Evolutionary conservation across 139 green algal species (phyloP).

Genomic region (Chlorella sp.): DNA sequence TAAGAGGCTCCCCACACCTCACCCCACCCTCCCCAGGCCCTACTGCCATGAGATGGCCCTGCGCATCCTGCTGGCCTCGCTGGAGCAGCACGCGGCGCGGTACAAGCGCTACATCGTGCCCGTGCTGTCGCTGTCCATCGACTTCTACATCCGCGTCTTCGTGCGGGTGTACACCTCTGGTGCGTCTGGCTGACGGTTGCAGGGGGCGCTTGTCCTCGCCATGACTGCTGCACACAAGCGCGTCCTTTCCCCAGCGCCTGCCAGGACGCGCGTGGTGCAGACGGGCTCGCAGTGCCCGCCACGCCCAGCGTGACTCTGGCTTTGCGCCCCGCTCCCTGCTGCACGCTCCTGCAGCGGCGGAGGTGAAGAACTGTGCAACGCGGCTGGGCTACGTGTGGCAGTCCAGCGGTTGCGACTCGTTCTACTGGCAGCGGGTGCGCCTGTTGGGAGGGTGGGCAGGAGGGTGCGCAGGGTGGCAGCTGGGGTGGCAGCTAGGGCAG

Average conservation of each 20-base stretch:
- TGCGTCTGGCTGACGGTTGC: neutral
- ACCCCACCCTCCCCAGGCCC: constrained; percentile 78
- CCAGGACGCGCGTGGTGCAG: too few species aligned
- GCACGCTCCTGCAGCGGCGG: constrained; percentile 40
- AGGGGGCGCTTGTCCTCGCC: too few species aligned
- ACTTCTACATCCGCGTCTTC: constrained; percentile 98
- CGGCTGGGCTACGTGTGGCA: constrained; percentile 96
- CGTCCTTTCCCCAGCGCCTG: too few species aligned
- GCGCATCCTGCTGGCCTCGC: constrained; percentile 92
- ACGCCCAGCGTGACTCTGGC: too few species aligned
- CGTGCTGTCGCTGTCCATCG: constrained; percentile 90
- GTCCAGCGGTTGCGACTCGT: constrained; percentile 91
- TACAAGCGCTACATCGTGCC: constrained; percentile 96
- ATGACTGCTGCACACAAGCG: too few species aligned
- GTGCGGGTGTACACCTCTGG: constrained; percentile 88
- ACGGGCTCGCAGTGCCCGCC: too few species aligned
- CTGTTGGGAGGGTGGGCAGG: too few species aligned
- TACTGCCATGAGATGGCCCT: constrained; percentile 97
- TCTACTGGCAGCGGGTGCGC: constrained; percentile 77
- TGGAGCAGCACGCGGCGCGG: constrained; percentile 85
- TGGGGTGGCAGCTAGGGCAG: too few species aligned
- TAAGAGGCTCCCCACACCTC: too few species aligned
- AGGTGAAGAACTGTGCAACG: constrained; percentile 76
- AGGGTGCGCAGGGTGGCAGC: too few species aligned
- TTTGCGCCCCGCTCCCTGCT: too few species aligned